Evolutionary conservation across 176 grass and related monocot genomes (phyloP), one percentile per base, ranked within the genome.

Genomic region (Carex pumila): DNA sequence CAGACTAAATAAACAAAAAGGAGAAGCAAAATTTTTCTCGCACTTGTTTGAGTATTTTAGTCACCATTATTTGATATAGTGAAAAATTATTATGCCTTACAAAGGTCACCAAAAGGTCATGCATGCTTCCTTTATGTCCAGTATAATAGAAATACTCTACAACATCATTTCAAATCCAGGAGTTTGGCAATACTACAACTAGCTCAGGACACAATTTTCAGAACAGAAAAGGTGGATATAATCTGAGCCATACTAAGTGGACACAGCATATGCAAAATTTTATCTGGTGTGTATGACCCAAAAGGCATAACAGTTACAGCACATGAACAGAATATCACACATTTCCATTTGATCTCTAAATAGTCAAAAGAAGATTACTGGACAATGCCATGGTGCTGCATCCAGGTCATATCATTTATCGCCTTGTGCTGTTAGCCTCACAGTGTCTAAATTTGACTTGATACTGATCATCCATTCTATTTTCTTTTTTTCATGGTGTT

Each of bases 301-400:
- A 45, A 71, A 71, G 34, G 67, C 21, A n/a, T 55, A 77, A 77
- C 73, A 57, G 50, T 77, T 34, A 56, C 73, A 56, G 13, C 49
- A 77, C 50, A 77, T 77, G 11, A 77, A 77, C 50, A 77, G 73
- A 56, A 77, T 8, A 31, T 56, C 50, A 31, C 72, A 56, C 22
- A 56, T 14, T 77, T 54, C 72, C 45, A 76, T 32, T 55, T 76
- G 10, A 76, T 54, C 72, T 56, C 34, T 21, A 81, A 45, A 41
- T 81, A 22, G 79, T 64, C 79, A 63, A 64, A 81, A 81, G 36
- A 81, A 81, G 29, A 81, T 81, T 63, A 64, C 58, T 64, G 34
- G 55, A 61, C 54, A 32, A 80, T 61, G 31, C 43, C 30, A 58
- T 61, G 30, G 71, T 75, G 71, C 41, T 75, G 41, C 71, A 75